These are phyloP conservation scores for Penicillium sp. DNA, from an alignment of 2,329 filamentous ascomycete genomes.

Conservation along the genomic window DNA sequence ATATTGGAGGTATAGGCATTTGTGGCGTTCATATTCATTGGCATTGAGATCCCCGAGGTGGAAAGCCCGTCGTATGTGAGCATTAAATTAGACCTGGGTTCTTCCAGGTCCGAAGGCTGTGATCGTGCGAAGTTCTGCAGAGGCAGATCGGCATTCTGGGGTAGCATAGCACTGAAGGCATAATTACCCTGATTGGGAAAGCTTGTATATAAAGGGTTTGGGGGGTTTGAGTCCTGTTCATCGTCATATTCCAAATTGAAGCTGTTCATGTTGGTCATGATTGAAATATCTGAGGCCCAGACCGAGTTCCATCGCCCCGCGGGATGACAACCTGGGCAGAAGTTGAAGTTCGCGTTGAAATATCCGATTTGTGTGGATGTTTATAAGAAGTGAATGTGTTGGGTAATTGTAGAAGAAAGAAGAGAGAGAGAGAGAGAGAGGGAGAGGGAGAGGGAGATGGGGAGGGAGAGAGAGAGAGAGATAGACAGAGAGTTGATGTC, in stretches of 20 bases:
- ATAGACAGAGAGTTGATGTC: not conserved
- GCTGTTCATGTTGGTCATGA: constrained; percentile 16
- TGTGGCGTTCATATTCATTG: constrained; percentile 23
- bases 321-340: not conserved
- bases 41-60: constrained; percentile 16
- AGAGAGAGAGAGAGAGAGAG: not conserved
- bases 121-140: constrained; percentile 18
- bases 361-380: not conserved
- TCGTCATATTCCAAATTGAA: constrained; percentile 19
- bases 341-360: not conserved
- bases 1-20: constrained; percentile 26
- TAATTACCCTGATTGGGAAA: constrained; percentile 18
- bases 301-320: not conserved
- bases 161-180: constrained; percentile 19
- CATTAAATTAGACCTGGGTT: constrained; percentile 28
- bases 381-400: not conserved
- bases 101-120: constrained; percentile 16
- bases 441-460: too few species aligned
- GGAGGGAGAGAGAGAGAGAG: not conserved
- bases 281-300: not conserved
- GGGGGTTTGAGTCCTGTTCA: constrained; percentile 12
- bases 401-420: not conserved
- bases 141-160: constrained; percentile 19
- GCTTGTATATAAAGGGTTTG: constrained; percentile 19
- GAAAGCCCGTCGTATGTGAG: constrained; percentile 28